Percentiles rank a stretch among this genome's conserved stretches.
Conservation (phyloP, 2,329 filamentous ascomycete genomes). For the Botryosphaeria agaves region DNA sequence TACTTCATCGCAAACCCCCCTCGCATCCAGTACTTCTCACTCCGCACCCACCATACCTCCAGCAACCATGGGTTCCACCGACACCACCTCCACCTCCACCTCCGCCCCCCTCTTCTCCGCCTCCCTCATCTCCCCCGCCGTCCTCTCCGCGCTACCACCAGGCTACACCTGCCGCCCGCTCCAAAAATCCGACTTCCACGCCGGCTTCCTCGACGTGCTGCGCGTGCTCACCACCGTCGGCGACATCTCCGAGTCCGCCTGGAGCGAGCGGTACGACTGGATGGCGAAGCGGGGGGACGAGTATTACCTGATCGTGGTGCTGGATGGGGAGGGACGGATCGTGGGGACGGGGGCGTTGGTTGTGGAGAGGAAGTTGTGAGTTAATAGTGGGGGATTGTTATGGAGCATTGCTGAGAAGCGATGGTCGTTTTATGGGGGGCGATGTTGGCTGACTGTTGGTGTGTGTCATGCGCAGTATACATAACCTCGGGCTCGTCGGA, state of each 20-base stretch:
- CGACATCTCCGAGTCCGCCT: constrained; percentile 59
- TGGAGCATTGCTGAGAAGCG: not conserved
- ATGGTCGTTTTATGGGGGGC: not conserved
- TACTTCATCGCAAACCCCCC: no score
- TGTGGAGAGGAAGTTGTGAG: constrained; percentile 86
- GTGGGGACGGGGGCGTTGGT: constrained; percentile 86
- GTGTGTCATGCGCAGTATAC: constrained; percentile 35
- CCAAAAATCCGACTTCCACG: constrained; percentile 56
- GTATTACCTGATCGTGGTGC: constrained; percentile 78
- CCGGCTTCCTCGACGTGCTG: constrained; percentile 79
- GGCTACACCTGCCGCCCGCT: constrained; percentile 74
- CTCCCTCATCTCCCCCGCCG: constrained; percentile 59
- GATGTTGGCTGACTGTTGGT: constrained; percentile 1
- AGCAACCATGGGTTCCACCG: constrained; percentile 8
- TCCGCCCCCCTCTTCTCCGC: constrained; percentile 52
- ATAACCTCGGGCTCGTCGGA: constrained; percentile 65
- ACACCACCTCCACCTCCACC: constrained; percentile 22
- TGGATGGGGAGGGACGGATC: constrained; percentile 51
- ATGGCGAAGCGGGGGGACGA: constrained; percentile 56
- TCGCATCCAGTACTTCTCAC: no score
- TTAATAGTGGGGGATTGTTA: constrained; percentile 7
- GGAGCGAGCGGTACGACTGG: constrained; percentile 67
- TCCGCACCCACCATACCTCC: constrained; percentile 1
- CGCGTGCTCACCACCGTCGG: constrained; percentile 86
- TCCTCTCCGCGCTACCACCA: constrained; percentile 54